These are phyloP conservation scores for Centella asiatica DNA, from an alignment of 129 eudicot genomes.

Conservation along the genomic window DNA sequence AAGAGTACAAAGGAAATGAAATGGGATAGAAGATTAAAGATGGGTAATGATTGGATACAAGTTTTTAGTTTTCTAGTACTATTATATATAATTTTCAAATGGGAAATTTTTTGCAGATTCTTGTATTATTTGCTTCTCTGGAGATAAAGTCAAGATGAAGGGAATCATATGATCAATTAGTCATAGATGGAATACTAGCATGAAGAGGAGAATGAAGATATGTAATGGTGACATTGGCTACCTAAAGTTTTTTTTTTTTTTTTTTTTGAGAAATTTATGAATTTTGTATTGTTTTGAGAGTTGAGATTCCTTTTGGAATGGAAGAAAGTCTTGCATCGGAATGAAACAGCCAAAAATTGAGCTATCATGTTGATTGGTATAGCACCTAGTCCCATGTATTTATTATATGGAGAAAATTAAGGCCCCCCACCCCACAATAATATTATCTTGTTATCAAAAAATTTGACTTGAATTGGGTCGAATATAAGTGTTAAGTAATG, in stretches of 20 bases:
- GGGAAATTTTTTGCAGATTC: neutral
- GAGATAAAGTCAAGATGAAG: neutral
- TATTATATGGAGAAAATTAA: too few relatives aligned
- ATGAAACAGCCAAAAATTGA: neutral
- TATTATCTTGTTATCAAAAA: too few relatives aligned
- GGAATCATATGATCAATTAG: neutral
- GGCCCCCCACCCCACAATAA: too few relatives aligned
- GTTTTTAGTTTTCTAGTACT: neutral
- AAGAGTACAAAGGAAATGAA: slow-evolving; percentile 13
- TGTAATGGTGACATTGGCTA: neutral
- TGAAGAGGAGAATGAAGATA: neutral
- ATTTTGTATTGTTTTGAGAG: neutral
- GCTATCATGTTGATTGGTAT: neutral
- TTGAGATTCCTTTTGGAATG: neutral
- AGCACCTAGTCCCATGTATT: neutral
- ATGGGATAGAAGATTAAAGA: slow-evolving; percentile 1
- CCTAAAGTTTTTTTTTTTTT: too few relatives aligned
- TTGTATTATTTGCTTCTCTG: neutral
- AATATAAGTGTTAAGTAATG: too few relatives aligned
- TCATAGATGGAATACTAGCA: neutral
- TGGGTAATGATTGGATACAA: slow-evolving; percentile 4
- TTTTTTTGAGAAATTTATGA: too few relatives aligned
- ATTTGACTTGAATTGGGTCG: too few relatives aligned
- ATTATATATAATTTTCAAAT: neutral
- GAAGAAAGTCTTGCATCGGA: neutral